Evolutionary conservation across 169 alveolate species (phyloP).

Genomic region (Eimeria sp.): DNA sequence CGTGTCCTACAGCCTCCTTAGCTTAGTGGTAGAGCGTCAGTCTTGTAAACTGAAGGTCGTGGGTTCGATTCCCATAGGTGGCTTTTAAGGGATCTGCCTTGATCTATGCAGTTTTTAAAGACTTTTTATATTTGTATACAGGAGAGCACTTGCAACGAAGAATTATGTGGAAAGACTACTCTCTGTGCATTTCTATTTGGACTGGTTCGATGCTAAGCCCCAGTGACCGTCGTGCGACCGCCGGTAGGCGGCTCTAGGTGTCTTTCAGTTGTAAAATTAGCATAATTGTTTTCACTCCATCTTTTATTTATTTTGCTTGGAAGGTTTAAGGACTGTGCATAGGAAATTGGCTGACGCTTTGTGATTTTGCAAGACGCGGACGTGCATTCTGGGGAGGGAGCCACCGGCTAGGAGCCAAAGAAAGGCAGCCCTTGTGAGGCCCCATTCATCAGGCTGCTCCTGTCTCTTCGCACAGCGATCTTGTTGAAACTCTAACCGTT

Average conservation of each 20-base stretch:
- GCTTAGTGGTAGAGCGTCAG: slow-evolving; percentile 84
- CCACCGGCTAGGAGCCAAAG: neutral
- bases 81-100: neutral
- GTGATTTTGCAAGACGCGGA: neutral
- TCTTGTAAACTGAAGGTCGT: slow-evolving; percentile 85
- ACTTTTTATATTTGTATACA: too few species aligned
- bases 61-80: slow-evolving; percentile 83
- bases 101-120: too few species aligned
- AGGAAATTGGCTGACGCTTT: neutral
- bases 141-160: too few species aligned
- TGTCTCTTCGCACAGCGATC: neutral
- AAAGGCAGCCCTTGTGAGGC: slow-evolving; percentile 4
- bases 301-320: neutral
- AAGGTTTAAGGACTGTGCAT: neutral
- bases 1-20: neutral
- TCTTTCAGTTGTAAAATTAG: neutral
- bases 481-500: neutral
- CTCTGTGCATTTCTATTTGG: neutral
- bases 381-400: too few species aligned
- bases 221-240: neutral
- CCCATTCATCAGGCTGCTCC: neutral
- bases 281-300: neutral
- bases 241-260: neutral
- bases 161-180: too few species aligned
- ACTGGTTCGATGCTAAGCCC: neutral